Conservation (phyloP, 805 yeast genomes). For the Lipomyces japonicus region DNA sequence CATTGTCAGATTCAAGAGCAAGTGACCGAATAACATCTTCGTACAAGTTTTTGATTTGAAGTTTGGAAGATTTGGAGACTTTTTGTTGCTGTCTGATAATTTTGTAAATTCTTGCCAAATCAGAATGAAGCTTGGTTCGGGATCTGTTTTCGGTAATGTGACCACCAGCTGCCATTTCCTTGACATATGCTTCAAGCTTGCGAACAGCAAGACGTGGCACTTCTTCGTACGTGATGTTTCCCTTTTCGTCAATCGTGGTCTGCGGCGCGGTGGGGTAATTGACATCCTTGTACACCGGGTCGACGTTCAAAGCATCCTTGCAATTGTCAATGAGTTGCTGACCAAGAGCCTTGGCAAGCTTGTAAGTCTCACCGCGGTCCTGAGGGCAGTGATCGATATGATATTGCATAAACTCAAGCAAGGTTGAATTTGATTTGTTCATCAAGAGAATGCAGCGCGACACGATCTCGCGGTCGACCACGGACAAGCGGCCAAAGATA, state of each 20-base stretch:
- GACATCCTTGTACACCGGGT: constrained; percentile 95
- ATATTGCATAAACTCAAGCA: constrained; percentile 96
- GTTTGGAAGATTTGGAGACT: constrained; percentile 50
- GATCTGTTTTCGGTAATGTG: constrained; percentile 59
- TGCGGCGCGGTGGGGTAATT: constrained; percentile 92
- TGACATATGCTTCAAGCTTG: constrained; percentile 91
- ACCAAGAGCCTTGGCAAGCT: constrained; percentile 84
- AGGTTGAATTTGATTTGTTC: constrained; percentile 93
- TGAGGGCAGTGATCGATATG: constrained; percentile 79
- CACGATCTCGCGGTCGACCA: constrained; percentile 93
- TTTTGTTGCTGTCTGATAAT: constrained; percentile 70
- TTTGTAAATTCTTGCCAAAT: constrained; percentile 76
- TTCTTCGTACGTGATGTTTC: constrained; percentile 81
- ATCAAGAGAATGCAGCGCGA: constrained; percentile 93
- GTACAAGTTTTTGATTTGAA: constrained; percentile 31
- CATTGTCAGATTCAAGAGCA: constrained; percentile 12
- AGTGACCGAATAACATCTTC: constrained; percentile 36
- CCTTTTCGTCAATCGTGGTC: constrained; percentile 81
- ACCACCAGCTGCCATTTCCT: constrained; percentile 95
- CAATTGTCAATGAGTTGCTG: constrained; percentile 94
- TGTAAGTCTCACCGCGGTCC: constrained; percentile 86
- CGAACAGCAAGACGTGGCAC: constrained; percentile 85
- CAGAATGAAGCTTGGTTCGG: constrained; percentile 59
- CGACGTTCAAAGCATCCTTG: constrained; percentile 70
- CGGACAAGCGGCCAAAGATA: constrained; percentile 85